Evolutionary conservation across 208 protist species (phyloP).

Genomic region (Acanthamoeba rhysodes): DNA sequence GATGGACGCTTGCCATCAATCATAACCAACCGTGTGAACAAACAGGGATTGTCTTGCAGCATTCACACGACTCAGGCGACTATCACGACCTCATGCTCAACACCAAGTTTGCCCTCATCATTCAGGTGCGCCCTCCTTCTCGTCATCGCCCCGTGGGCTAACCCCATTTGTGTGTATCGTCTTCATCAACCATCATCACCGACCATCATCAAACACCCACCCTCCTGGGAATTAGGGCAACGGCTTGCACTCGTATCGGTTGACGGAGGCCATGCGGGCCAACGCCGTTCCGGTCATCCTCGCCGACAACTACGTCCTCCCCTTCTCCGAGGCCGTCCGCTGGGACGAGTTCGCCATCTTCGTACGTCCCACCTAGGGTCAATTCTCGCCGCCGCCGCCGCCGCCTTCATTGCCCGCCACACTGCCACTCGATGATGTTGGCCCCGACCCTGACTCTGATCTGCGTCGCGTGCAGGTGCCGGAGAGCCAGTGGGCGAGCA

Average conservation of each 20-base stretch:
- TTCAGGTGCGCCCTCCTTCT: background rate
- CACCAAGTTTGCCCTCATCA: slow-evolving; percentile 51
- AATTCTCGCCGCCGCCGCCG: background rate
- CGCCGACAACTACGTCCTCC: slow-evolving; percentile 20
- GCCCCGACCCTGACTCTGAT: background rate
- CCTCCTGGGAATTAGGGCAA: slow-evolving; percentile 40
- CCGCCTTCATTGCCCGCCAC: too few species aligned
- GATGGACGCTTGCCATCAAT: too few species aligned
- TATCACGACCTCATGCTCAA: slow-evolving; percentile 42
- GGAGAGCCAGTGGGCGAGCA: background rate
- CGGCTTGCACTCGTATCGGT: slow-evolving; percentile 27
- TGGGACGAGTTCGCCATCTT: slow-evolving; percentile 34
- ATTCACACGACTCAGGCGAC: background rate
- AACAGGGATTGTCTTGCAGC: background rate
- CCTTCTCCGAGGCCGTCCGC: slow-evolving; percentile 10
- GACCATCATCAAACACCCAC: background rate
- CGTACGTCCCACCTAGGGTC: background rate
- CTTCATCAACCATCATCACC: background rate
- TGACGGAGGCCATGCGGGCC: slow-evolving; percentile 44
- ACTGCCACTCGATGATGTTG: background rate
- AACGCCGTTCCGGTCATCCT: slow-evolving; percentile 38
- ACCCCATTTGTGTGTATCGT: too few species aligned
- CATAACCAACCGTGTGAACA: too few species aligned
- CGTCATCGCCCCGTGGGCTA: background rate
- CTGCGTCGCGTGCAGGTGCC: background rate